A percentile compares a stretch with the other conserved stretches of the same genome.
These are phyloP conservation scores for Rhizopogon salebrosus DNA, from an alignment of 768 basidiomycete species.

Conservation along the genomic window DNA sequence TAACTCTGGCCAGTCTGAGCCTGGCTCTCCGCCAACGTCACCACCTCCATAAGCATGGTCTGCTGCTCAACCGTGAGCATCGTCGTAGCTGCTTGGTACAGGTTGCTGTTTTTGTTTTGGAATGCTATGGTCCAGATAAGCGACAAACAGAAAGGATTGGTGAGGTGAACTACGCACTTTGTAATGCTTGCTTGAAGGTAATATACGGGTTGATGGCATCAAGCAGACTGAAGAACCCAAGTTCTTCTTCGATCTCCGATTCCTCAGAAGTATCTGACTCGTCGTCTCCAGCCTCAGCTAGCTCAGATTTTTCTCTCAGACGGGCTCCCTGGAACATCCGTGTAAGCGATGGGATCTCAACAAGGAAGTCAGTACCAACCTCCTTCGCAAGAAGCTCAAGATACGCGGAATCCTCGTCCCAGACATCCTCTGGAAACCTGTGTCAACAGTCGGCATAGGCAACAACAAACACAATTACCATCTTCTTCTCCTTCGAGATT, in stretches of 20 bases:
- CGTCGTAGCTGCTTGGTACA: constrained; percentile 39
- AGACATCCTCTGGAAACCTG: constrained; percentile 64
- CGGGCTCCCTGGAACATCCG: constrained; percentile 54
- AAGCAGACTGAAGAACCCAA: constrained; percentile 80
- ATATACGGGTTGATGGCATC: constrained; percentile 75
- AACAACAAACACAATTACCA: constrained; percentile 28
- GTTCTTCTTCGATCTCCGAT: constrained; percentile 72
- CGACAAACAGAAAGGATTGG: constrained; percentile 1
- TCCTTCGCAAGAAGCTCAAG: constrained; percentile 82
- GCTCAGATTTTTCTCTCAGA: constrained; percentile 58
- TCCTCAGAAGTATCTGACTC: constrained; percentile 41
- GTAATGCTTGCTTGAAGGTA: constrained; percentile 73
- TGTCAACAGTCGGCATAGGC: not conserved
- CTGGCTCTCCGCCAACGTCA: constrained; percentile 59
- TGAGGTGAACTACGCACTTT: constrained; percentile 43
- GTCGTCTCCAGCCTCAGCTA: constrained; percentile 28
- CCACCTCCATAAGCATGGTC: constrained; percentile 79
- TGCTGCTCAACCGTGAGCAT: constrained; percentile 70
- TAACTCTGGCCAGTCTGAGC: constrained; percentile 1
- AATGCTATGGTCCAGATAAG: constrained; percentile 43
- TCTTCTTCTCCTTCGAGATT: constrained; percentile 65
- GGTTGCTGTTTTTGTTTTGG: constrained; percentile 64
- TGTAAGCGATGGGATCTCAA: not conserved
- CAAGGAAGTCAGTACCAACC: constrained; percentile 34
- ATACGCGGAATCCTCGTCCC: constrained; percentile 87